These are phyloP conservation scores for Stereocaulon alpinum DNA, from an alignment of 495 filamentous ascomycete species.

Conservation along the genomic window DNA sequence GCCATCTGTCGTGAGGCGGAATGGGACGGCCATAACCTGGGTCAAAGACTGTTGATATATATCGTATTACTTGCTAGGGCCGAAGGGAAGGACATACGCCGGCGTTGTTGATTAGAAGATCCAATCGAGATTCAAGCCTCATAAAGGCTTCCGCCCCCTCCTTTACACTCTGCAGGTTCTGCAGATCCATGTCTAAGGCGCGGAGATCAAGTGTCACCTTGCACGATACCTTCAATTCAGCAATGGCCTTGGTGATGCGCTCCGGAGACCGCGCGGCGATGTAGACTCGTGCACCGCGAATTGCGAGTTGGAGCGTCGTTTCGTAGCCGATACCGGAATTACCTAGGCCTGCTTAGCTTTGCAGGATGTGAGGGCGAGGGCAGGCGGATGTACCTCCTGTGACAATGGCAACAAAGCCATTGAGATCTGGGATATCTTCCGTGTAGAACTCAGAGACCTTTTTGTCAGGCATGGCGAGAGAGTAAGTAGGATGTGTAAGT, in stretches of 20 bases:
- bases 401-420: slow-evolving; percentile 10
- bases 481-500: background rate
- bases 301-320: slow-evolving; percentile 31
- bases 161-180: slow-evolving; percentile 28
- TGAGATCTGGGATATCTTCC: slow-evolving; percentile 1
- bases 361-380: background rate
- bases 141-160: slow-evolving; percentile 24
- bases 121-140: slow-evolving; percentile 24
- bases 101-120: slow-evolving; percentile 53
- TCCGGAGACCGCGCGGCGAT: slow-evolving; percentile 29
- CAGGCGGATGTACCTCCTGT: slow-evolving; percentile 5
- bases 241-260: slow-evolving; percentile 31
- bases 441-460: background rate
- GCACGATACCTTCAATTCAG: slow-evolving; percentile 27
- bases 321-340: slow-evolving; percentile 23
- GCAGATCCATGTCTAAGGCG: slow-evolving; percentile 34
- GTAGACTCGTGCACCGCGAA: slow-evolving; percentile 35
- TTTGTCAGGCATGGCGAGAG: background rate
- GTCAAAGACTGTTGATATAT: slow-evolving; percentile 16
- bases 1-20: slow-evolving; percentile 23
- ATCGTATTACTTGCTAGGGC: too few species aligned
- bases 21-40: slow-evolving; percentile 40
- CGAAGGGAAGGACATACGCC: slow-evolving; percentile 22
- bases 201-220: slow-evolving; percentile 28
- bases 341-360: background rate